Base-by-base conservation (phyloP, 1,284 basidiomycete species). In the Leucoagaricus sp. region DNA sequence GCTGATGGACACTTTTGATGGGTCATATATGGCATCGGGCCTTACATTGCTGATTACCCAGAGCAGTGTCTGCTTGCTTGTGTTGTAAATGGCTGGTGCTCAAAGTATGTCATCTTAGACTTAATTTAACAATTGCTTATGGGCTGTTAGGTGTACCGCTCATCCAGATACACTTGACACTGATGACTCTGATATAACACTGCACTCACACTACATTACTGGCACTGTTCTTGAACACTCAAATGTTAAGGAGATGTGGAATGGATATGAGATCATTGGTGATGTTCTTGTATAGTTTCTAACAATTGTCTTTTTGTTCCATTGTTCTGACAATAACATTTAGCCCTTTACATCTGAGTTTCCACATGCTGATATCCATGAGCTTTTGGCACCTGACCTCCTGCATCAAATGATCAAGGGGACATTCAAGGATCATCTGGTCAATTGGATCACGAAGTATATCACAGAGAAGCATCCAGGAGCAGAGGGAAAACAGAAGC, bases 1-100 rank as follows among this genome's bases (percentile, higher is more conserved):
- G 55, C 62, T 2, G 67, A 71, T 59, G 64, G 67, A 0, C 63
- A 71, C 41, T 69, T 50, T 49, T 59, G 63, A 5, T 52, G 59
- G 2, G 59, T 55, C 8, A 64, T 69, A 3, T 70, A 63, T 61
- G 63, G 56, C 2, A 26, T 69, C 28, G 67, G 64, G 7, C 59
- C 65, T 4, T 65, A 63, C 50, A 70, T 70, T 55, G 68, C 66
- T 4, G 67, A 71, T 48, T 70, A 71, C 54, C 67, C 66, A 2
- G 66, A 71, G 48, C 69, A 71, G 48, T 61, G 63, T 0, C 21
- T 61, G 6, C 49, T 70, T 0, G 47, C 67, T 5, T 55, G 65
- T 1, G 54, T 65, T 41, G 66, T 71, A 3, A 60, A 62, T 53
- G 53, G 54, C 1, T 69, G 67, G 68, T 69, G 69, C 52, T 45